Conservation (phyloP, 2,329 filamentous ascomycete species). For the Ascochyta rabiei region DNA sequence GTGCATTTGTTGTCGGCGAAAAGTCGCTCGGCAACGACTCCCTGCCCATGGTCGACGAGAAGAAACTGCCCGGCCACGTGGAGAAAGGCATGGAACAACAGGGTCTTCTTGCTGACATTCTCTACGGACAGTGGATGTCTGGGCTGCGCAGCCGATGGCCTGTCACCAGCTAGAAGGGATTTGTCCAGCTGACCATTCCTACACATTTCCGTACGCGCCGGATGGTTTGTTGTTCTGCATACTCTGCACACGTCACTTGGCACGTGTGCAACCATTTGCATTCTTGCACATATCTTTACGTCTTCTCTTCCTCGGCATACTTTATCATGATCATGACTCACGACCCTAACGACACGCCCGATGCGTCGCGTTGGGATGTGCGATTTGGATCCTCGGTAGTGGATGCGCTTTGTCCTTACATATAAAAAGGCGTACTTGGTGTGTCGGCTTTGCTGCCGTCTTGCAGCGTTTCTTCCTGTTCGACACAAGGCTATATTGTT, state of each 20-base stretch:
- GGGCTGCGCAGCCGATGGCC: constrained; percentile 67
- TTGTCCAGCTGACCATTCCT: not conserved
- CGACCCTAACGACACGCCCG: constrained; percentile 10
- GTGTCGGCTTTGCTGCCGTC: not conserved
- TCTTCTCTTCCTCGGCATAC: constrained; percentile 7
- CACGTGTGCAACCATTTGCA: not conserved
- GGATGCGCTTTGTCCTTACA: not conserved
- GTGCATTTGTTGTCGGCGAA: constrained; percentile 49
- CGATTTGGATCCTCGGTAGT: not conserved
- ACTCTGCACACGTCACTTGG: not conserved
- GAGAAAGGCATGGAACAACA: constrained; percentile 88
- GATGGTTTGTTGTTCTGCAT: not conserved
- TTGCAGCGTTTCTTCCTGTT: not conserved
- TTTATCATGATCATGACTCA: constrained; percentile 11
- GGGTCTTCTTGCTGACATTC: constrained; percentile 84
- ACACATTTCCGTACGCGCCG: not conserved
- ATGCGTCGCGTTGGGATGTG: constrained; percentile 2
- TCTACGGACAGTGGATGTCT: constrained; percentile 90
- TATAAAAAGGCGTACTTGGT: not conserved
- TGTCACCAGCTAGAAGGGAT: constrained; percentile 20
- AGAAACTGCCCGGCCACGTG: constrained; percentile 63
- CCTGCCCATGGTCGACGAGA: constrained; percentile 47
- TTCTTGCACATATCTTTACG: constrained; percentile 17
- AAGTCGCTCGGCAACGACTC: constrained; percentile 51
- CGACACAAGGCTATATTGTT: too few relatives aligned